A percentile compares a stretch with the other conserved stretches of the same genome.
These are phyloP conservation scores for Hygrocybe coccinea DNA, from an alignment of 768 basidiomycete species.

Conservation along the genomic window DNA sequence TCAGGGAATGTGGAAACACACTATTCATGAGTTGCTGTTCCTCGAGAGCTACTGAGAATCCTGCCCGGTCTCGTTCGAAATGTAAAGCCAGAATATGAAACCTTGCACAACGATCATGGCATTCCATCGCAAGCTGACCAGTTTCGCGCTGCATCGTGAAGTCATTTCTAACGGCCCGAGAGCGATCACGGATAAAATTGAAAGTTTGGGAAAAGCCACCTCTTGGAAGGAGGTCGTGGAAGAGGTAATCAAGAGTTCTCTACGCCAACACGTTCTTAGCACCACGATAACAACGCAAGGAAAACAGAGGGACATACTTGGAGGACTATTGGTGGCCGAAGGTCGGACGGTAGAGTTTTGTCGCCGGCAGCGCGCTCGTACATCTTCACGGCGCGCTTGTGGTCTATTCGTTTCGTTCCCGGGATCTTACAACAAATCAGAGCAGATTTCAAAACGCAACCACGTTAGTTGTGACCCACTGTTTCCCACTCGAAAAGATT, in stretches of 20 bases:
- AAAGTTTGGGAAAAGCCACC: constrained; percentile 67
- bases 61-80: constrained; percentile 48
- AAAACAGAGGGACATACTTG: constrained; percentile 43
- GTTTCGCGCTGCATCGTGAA: constrained; percentile 89
- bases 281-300: constrained; percentile 1
- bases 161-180: constrained; percentile 85
- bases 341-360: constrained; percentile 84
- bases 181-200: constrained; percentile 88
- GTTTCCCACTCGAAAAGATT: constrained; percentile 83
- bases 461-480: constrained; percentile 45
- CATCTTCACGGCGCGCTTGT: constrained; percentile 84
- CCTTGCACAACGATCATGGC: constrained; percentile 88
- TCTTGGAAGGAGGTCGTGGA: constrained; percentile 69
- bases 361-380: constrained; percentile 95
- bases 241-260: constrained; percentile 90
- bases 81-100: constrained; percentile 88
- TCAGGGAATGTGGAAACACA: constrained; percentile 36
- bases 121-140: constrained; percentile 74
- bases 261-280: constrained; percentile 26
- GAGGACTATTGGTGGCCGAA: constrained; percentile 81
- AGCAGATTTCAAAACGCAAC: constrained; percentile 27
- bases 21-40: constrained; percentile 90
- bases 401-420: constrained; percentile 81
- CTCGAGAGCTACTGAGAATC: constrained; percentile 67
- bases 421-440: constrained; percentile 57